These are phyloP conservation scores for Myrmaecium sp. DNA, from an alignment of 2,329 filamentous ascomycete species.

Conservation along the genomic window DNA sequence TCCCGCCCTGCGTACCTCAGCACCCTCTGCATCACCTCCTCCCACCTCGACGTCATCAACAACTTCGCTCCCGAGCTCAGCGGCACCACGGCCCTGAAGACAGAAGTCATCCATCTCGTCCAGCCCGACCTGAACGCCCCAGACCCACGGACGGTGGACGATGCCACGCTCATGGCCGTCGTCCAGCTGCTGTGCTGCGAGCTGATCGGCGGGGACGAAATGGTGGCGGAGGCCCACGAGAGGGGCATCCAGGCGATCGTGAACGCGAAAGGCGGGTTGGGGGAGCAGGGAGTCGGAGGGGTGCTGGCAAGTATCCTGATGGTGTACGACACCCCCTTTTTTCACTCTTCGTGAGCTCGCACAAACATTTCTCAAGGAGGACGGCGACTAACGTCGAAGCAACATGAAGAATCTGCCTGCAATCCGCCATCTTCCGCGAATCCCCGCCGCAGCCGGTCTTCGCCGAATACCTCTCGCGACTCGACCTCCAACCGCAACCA, in stretches of 20 bases:
- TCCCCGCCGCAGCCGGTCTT: slow-evolving; percentile 12
- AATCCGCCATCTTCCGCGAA: slow-evolving; percentile 17
- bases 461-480: slow-evolving; percentile 8
- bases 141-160: slow-evolving; percentile 10
- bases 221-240: slow-evolving; percentile 12
- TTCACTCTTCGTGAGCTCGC: background rate
- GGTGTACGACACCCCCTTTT: slow-evolving; percentile 1
- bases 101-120: slow-evolving; percentile 19
- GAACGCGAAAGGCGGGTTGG: slow-evolving; percentile 16
- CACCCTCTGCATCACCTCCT: slow-evolving; percentile 18
- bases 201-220: slow-evolving; percentile 14
- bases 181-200: slow-evolving; percentile 19
- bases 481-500: background rate
- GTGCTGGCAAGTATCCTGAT: slow-evolving; percentile 13
- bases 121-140: slow-evolving; percentile 11
- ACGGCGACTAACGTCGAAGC: no score
- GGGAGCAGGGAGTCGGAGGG: slow-evolving; percentile 14
- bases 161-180: slow-evolving; percentile 19
- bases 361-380: no score
- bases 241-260: slow-evolving; percentile 16
- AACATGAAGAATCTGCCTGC: slow-evolving; percentile 8
- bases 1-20: slow-evolving; percentile 19
- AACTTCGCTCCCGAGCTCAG: slow-evolving; percentile 12
- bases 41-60: slow-evolving; percentile 16
- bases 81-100: slow-evolving; percentile 13